Evolutionary conservation across 805 yeast genomes (phyloP), one percentile per base, ranked within the genome.

Genomic region (Saccharomycopsis olivae): DNA sequence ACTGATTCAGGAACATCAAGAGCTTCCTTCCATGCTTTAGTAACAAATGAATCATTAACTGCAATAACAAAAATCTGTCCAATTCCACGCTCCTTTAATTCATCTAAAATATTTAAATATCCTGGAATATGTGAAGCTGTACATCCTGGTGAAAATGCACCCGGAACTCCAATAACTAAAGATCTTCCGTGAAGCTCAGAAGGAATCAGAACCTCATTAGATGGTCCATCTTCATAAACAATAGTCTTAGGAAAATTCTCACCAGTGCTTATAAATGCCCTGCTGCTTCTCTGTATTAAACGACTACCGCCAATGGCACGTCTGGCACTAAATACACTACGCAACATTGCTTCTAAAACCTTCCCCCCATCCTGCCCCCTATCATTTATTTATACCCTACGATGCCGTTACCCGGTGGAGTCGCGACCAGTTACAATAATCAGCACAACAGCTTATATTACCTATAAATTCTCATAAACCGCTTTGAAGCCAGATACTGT

Each of bases 41-140:
- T 73, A 36, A 86, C 95, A 58, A 87, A 87, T 2, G 92, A 71
- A 56, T 87, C 96, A 59, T 87, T 87, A 36, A 84, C 95, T 15
- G 92, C 69, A 27, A 87, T 73, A 32, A 87, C 73, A 51, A 68
- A 75, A 38, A 86, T 58, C 34, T 73, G 60, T 19, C 61, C 51
- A 60, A 73, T 67, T n/a, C 95, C 95, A 60, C 80, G 78, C 21
- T 65, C 66, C 46, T 69, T 63, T 53, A 86, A 72, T 25, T 69
- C 64, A 5, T 65, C 54, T 43, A 70, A 58, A 33, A 68, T 58
- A 44, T 64, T 61, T 52, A 84, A 53, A 58, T 70, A 84, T n/a
- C 83, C 86, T 2, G 94, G 92, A 35, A 83, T 69, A 53, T 79
- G 88, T 21, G 68, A 57, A 19, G 77, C 75, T 25, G 84, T 67